phyloP scores from a whole-genome alignment of 2,329 filamentous ascomycete species.

The Beauveria asiatica region DNA sequence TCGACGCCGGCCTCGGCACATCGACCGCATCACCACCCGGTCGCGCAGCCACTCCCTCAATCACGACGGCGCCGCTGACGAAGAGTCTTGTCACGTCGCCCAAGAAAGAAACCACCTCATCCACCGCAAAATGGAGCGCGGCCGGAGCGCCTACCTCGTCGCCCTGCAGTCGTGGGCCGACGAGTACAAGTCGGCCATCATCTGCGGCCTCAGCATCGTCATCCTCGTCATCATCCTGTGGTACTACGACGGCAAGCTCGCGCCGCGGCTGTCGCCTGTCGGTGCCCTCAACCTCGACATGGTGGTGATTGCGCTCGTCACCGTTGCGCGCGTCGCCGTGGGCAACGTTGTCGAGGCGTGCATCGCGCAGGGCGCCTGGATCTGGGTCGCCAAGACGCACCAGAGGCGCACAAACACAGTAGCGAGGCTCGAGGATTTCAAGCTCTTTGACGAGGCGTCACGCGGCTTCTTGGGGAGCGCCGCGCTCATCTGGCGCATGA shows the following conservation, averaged over 20 bases:
- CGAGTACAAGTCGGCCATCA: conserved; percentile 25
- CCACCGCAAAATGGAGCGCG: conserved; percentile 1
- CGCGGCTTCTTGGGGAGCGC: conserved; percentile 28
- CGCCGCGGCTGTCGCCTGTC: conserved; percentile 20
- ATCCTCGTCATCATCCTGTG: conserved; percentile 22
- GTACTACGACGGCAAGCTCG: conserved; percentile 22
- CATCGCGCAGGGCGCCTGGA: conserved; percentile 31
- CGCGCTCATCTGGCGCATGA: conserved; percentile 26
- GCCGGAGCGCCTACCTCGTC: conserved; percentile 13
- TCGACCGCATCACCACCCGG: background rate
- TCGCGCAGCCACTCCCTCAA: background rate
- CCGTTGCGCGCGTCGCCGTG: conserved; percentile 27
- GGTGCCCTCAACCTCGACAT: conserved; percentile 25
- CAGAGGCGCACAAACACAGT: conserved; percentile 21
- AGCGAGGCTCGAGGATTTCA: conserved; percentile 30
- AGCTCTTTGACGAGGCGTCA: conserved; percentile 30
- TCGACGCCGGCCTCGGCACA: background rate
- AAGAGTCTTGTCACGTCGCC: background rate
- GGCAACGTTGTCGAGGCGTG: conserved; percentile 27
- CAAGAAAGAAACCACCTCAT: conserved; percentile 3
- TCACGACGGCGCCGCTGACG: conserved; percentile 9
- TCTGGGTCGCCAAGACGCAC: conserved; percentile 30
- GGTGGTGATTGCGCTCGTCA: conserved; percentile 29
- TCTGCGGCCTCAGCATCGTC: conserved; percentile 21
- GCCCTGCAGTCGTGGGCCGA: conserved; percentile 28